phyloP scores from a whole-genome alignment of 129 eudicot species.

The Centrapalus pauciflorus region DNA sequence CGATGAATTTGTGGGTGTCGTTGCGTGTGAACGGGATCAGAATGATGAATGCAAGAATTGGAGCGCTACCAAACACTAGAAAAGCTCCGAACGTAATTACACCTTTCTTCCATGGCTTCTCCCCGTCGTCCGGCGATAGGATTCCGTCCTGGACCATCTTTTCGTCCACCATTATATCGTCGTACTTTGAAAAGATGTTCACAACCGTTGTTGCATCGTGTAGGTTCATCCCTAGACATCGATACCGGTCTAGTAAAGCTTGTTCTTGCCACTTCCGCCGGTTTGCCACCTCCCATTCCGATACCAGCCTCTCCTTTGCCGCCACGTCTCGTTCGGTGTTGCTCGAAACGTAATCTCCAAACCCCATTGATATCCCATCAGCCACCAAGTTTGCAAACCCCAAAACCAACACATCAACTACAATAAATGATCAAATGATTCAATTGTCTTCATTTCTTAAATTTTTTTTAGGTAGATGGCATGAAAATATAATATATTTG shows the following conservation, averaged over 20 bases:
- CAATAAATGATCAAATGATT: slow-evolving; percentile 2
- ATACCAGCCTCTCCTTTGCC: slow-evolving; percentile 53
- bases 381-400: slow-evolving; percentile 85
- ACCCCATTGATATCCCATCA: slow-evolving; percentile 89
- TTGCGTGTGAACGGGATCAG: slow-evolving; percentile 69
- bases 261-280: slow-evolving; percentile 26
- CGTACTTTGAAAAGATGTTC: slow-evolving; percentile 64
- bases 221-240: slow-evolving; percentile 55
- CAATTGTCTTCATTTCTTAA: no score
- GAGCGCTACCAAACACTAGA: slow-evolving; percentile 64
- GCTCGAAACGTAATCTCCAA: slow-evolving; percentile 73
- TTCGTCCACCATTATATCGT: slow-evolving; percentile 60
- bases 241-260: slow-evolving; percentile 44
- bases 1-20: slow-evolving; percentile 53
- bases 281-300: slow-evolving; percentile 66
- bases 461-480: no score
- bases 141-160: slow-evolving; percentile 52
- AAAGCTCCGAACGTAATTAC: slow-evolving; percentile 65
- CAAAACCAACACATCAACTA: slow-evolving; percentile 76
- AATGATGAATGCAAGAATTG: slow-evolving; percentile 70
- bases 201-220: slow-evolving; percentile 60
- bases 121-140: slow-evolving; percentile 47
- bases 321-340: slow-evolving; percentile 72
- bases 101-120: slow-evolving; percentile 87
- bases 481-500: no score